Percentiles rank a stretch among this genome's conserved stretches.
Conservation (phyloP, 2,329 filamentous ascomycete genomes). For the Lasiodiplodia gonubiensis region DNA sequence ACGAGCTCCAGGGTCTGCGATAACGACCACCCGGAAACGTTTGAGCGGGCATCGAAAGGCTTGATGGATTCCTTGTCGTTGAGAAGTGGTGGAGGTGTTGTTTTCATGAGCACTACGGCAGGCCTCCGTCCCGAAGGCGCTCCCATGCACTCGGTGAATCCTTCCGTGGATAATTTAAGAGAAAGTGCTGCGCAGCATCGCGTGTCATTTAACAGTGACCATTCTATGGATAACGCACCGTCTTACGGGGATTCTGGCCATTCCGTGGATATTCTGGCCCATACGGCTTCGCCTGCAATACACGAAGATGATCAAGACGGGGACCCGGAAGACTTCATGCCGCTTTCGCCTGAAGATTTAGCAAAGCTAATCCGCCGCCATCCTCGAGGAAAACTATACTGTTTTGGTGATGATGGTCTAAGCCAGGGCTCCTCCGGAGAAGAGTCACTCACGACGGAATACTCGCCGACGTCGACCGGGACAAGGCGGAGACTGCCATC, state of each 20-base stretch:
- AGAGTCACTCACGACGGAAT: conserved; percentile 28
- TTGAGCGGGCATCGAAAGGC: conserved; percentile 55
- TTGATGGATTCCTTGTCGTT: conserved; percentile 56
- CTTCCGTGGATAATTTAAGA: conserved; percentile 9
- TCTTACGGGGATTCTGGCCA: conserved; percentile 18
- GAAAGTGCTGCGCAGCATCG: background rate
- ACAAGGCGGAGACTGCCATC: conserved; percentile 17
- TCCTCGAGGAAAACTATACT: conserved; percentile 44
- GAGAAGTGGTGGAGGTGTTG: conserved; percentile 52
- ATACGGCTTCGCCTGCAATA: background rate
- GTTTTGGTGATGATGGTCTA: conserved; percentile 40
- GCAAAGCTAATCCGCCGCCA: conserved; percentile 37
- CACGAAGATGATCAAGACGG: background rate
- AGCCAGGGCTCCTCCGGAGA: conserved; percentile 38
- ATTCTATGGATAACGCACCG: background rate
- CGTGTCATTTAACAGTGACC: background rate
- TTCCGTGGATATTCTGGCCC: conserved; percentile 13
- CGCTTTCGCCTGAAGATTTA: conserved; percentile 33
- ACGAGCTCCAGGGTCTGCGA: conserved; percentile 35
- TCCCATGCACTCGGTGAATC: background rate
- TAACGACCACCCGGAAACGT: conserved; percentile 49
- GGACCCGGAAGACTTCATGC: conserved; percentile 27
- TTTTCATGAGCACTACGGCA: conserved; percentile 42
- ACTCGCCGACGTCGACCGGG: conserved; percentile 20
- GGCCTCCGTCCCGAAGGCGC: conserved; percentile 23